phyloP scores from a whole-genome alignment of 257 asterid species.

The Forsythia viridissima region DNA sequence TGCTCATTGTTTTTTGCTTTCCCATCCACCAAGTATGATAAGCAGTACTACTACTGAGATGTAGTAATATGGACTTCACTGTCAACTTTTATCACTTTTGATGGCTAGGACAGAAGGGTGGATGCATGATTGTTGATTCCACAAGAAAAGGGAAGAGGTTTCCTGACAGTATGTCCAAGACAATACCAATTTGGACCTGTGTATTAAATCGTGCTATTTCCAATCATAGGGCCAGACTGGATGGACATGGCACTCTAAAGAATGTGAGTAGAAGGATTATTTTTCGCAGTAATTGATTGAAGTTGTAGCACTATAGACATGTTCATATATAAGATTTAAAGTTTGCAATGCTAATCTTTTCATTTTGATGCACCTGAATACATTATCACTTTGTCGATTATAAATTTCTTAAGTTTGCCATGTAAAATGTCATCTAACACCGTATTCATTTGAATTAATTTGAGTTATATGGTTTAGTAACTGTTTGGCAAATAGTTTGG shows the following conservation, averaged over 20 bases:
- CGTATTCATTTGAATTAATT: not conserved
- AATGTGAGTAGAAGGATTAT: slow-evolving; percentile 44
- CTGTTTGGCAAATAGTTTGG: not conserved
- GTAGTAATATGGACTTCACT: not conserved
- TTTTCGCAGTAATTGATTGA: not conserved
- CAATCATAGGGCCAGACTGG: slow-evolving; percentile 35
- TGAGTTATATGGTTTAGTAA: not conserved
- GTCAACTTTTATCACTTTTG: slow-evolving; percentile 10
- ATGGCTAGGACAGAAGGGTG: slow-evolving; percentile 91
- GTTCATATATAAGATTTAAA: not conserved
- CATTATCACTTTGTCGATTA: not conserved
- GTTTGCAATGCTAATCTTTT: not conserved
- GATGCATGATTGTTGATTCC: slow-evolving; percentile 89
- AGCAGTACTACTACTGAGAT: not conserved
- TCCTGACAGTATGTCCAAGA: slow-evolving; percentile 99
- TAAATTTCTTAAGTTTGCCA: not conserved
- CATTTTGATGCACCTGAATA: not conserved
- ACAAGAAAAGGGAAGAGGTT: slow-evolving; percentile 93
- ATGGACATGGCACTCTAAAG: slow-evolving; percentile 17
- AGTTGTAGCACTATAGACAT: not conserved
- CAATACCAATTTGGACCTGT: slow-evolving; percentile 97
- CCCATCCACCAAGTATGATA: not conserved
- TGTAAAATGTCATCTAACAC: not conserved
- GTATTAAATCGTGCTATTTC: slow-evolving; percentile 77
- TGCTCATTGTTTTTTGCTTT: not conserved